phyloP scores from a whole-genome alignment of 805 yeast species.

The Wickerhamiella brachini region DNA sequence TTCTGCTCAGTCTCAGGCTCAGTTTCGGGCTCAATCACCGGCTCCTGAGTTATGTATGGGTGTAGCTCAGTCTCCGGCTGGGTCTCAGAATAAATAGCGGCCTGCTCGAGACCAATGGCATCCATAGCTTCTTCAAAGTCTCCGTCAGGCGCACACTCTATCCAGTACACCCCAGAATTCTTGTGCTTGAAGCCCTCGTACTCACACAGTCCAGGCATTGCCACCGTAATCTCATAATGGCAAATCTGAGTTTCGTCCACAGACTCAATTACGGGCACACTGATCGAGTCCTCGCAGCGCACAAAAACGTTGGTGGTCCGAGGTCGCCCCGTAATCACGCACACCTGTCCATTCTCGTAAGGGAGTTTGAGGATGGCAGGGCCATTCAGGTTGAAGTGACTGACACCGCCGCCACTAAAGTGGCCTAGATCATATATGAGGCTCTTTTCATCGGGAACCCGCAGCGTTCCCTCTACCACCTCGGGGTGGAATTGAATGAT shows the following conservation, averaged over 20 bases:
- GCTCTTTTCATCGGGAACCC: background rate
- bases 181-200: constrained; percentile 6
- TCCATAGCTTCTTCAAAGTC: background rate
- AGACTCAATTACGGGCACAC: background rate
- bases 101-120: background rate
- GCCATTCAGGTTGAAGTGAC: constrained; percentile 7
- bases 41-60: too few species aligned
- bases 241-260: constrained; percentile 14
- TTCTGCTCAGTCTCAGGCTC: too few species aligned
- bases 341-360: constrained; percentile 36
- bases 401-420: constrained; percentile 3
- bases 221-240: constrained; percentile 12
- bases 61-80: background rate
- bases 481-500: constrained; percentile 35
- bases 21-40: too few species aligned
- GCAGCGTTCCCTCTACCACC: background rate
- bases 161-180: constrained; percentile 1
- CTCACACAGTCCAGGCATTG: constrained; percentile 9
- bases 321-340: constrained; percentile 43
- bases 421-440: background rate
- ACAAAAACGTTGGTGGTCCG: constrained; percentile 44
- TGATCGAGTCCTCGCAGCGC: constrained; percentile 33
- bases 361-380: constrained; percentile 6
- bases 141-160: constrained; percentile 8
- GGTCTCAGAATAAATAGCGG: background rate